Evolutionary conservation across 1,139 yeast species (phyloP), one percentile per base, ranked within the genome.

Genomic region (Blastobotrys elegans): DNA sequence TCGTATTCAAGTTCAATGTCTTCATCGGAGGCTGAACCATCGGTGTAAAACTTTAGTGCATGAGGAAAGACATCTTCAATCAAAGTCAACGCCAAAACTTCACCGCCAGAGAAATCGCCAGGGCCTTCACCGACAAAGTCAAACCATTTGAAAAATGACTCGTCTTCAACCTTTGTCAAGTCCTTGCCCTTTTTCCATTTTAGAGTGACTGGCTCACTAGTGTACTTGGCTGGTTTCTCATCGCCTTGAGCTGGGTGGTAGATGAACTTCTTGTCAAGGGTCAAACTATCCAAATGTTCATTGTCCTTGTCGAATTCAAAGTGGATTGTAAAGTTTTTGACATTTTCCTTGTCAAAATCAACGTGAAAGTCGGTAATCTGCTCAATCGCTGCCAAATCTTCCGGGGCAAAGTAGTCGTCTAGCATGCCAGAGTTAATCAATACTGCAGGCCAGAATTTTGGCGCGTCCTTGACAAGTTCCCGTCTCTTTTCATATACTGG

Each of bases 51-150:
- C 49, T 67, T 67, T 24, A 67, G 54, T 1, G 74, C 74, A 38
- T 66, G 66, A 8, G 73, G 74, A 52, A 55, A 70, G 7, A 70
- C 46, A 27, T 69, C 73, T 24, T 68, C 73, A 20, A 64, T 58
- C 21, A 71, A 51, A 11, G 61, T 50, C 46, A 61, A 52, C 3
- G 73, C 73, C n/a, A 70, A 59, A 26, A 58, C 62, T 13, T 65
- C 65, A 8, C 69, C 72, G 5, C 56, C 60, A 10, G 54, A 52
- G 33, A 47, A 60, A 27, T 64, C 68, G n/a, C 65, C 66, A 8
- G 66, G 65, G 4, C 64, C 66, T 5, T 59, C 53, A 24, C 69
- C 71, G 5, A 56, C 49, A 49, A 55, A 67, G 18, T 49, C 55
- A 50, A 67, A 67, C 69, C 70, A 71, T 20, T 56, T 58, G 52